Percentiles rank a stretch among this genome's conserved stretches.
phyloP scores from a whole-genome alignment of 2,329 filamentous ascomycete species.

The Byssochlamys sp. region DNA sequence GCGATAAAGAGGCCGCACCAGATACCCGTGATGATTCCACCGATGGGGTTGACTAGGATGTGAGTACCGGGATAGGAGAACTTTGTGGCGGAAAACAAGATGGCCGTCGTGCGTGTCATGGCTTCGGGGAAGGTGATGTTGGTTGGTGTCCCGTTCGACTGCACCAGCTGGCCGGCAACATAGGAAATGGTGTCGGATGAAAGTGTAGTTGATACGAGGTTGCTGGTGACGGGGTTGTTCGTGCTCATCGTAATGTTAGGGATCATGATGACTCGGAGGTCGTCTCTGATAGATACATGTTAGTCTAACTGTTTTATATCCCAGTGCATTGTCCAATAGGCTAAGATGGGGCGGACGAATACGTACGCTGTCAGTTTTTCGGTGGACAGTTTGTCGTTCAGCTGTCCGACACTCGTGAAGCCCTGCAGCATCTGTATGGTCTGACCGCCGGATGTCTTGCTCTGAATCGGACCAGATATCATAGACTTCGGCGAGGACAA shows the following conservation, averaged over 20 bases:
- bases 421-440: constrained; percentile 19
- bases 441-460: constrained; percentile 2
- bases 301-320: neutral
- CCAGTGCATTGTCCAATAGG: neutral
- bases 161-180: constrained; percentile 22
- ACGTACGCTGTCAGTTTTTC: constrained; percentile 21
- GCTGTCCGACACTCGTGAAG: constrained; percentile 23
- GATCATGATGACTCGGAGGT: constrained; percentile 23
- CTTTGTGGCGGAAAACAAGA: constrained; percentile 13
- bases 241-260: constrained; percentile 25
- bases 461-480: constrained; percentile 3
- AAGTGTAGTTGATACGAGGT: constrained; percentile 16
- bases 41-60: constrained; percentile 22
- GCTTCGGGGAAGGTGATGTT: constrained; percentile 17
- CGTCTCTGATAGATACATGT: constrained; percentile 5
- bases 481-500: constrained; percentile 11
- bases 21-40: constrained; percentile 21
- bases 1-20: constrained; percentile 24
- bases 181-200: constrained; percentile 28
- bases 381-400: constrained; percentile 16
- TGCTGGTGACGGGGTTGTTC: constrained; percentile 8
- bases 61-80: constrained; percentile 25
- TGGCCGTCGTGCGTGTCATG: constrained; percentile 12
- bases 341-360: neutral
- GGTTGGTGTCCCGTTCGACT: constrained; percentile 11